Evolutionary conservation across 805 yeast species (phyloP).

Genomic region (Torulaspora maleeae): DNA sequence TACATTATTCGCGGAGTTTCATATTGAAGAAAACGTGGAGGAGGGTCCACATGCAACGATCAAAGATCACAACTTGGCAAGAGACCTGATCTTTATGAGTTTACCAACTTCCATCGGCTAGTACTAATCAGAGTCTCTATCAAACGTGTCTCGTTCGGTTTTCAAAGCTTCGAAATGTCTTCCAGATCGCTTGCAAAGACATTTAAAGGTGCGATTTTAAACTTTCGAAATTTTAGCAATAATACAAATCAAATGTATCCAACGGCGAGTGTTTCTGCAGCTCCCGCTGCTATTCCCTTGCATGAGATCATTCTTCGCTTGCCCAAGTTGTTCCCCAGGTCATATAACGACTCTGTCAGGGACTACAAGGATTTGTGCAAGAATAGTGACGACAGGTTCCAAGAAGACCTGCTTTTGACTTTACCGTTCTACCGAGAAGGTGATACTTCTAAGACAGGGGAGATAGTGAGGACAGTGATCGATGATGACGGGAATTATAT

Average conservation of each 20-base stretch:
- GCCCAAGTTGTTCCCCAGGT: slow-evolving; percentile 54
- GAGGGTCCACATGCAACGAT: not conserved
- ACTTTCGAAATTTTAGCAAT: not conserved
- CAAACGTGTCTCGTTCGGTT: not conserved
- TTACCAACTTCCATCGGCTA: not conserved
- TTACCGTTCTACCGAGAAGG: slow-evolving; percentile 45
- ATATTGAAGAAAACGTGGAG: slow-evolving; percentile 3
- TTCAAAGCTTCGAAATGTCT: not conserved
- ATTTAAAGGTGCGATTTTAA: not conserved
- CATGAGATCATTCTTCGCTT: slow-evolving; percentile 41
- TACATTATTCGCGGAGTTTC: slow-evolving; percentile 1
- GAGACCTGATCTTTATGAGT: not conserved
- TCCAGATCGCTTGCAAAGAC: slow-evolving; percentile 4
- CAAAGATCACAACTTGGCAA: not conserved
- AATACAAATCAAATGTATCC: not conserved
- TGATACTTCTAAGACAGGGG: slow-evolving; percentile 26
- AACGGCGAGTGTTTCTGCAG: slow-evolving; percentile 43
- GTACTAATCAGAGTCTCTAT: not conserved
- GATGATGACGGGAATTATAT: slow-evolving; percentile 50
- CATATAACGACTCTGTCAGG: slow-evolving; percentile 46
- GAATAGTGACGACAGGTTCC: slow-evolving; percentile 41
- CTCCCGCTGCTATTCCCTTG: slow-evolving; percentile 65
- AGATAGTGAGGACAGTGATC: slow-evolving; percentile 38
- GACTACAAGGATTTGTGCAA: slow-evolving; percentile 43
- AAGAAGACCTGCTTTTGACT: slow-evolving; percentile 42